A percentile compares a stretch with the other conserved stretches of the same genome.
Conservation (phyloP, 345 rosid genomes). For the Pistacia vera region DNA sequence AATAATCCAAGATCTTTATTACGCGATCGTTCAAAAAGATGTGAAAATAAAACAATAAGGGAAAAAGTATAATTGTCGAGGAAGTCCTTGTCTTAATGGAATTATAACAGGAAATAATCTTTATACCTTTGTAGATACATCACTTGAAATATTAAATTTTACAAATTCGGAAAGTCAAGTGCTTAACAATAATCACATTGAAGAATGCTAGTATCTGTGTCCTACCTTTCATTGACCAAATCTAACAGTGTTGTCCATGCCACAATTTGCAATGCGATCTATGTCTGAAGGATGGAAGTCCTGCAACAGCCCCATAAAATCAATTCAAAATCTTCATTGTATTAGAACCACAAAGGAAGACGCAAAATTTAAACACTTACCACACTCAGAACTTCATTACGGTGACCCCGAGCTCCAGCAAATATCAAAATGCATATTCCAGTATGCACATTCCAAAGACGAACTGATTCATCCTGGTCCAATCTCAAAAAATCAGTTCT, state of each 20-base stretch:
- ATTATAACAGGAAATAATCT: neutral
- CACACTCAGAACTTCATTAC: conserved; percentile 97
- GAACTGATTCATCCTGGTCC: conserved; percentile 89
- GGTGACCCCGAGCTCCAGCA: conserved; percentile 98
- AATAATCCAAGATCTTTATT: neutral
- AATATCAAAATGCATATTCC: conserved; percentile 94
- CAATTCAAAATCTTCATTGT: neutral
- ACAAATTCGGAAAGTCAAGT: neutral
- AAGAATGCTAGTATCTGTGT: neutral
- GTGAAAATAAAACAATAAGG: neutral
- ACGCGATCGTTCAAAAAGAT: neutral
- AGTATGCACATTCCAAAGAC: conserved; percentile 94
- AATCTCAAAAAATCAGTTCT: conserved; percentile 22
- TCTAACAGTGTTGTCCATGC: conserved; percentile 93
- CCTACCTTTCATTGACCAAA: conserved; percentile 98
- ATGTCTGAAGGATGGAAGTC: conserved; percentile 93
- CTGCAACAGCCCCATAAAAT: conserved; percentile 37
- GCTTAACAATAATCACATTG: neutral
- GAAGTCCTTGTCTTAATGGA: neutral
- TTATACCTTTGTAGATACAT: neutral
- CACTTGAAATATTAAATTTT: too few relatives aligned
- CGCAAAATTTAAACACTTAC: conserved; percentile 34
- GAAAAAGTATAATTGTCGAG: neutral
- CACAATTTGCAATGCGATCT: conserved; percentile 89
- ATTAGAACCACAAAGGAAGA: neutral